Conservation (phyloP, 139 green algal genomes). For the Ettlia oleoabundans region DNA sequence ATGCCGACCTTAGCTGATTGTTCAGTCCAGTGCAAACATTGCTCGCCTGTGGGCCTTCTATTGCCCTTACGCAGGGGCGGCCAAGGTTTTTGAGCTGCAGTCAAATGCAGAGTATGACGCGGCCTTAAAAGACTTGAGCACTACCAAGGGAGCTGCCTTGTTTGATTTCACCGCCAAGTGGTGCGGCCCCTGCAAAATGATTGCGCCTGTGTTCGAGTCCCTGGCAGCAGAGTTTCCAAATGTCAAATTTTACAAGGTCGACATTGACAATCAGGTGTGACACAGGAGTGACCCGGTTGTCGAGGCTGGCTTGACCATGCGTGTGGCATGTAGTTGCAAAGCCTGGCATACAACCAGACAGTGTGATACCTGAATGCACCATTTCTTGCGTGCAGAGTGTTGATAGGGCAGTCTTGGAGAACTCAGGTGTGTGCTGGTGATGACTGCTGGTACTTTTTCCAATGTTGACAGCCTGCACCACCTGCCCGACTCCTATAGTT, state of each 20-base stretch:
- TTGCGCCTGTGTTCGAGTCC: slow-evolving; percentile 56
- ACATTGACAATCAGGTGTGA: slow-evolving; percentile 66
- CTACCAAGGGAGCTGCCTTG: slow-evolving; percentile 13
- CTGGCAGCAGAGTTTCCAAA: slow-evolving; percentile 31
- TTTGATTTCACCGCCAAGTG: slow-evolving; percentile 28
- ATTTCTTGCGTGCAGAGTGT: neutral
- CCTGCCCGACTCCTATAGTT: no score
- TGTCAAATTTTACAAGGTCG: slow-evolving; percentile 75
- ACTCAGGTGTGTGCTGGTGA: no score
- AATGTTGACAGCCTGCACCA: no score
- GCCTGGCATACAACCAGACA: no score
- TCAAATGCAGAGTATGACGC: slow-evolving; percentile 25
- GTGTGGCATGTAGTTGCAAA: no score
- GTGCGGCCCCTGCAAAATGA: slow-evolving; percentile 53
- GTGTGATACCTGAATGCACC: neutral
- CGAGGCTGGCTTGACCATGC: no score
- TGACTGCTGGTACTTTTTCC: no score
- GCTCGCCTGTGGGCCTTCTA: no score
- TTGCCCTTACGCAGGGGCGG: neutral
- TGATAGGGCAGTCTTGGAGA: slow-evolving; percentile 1
- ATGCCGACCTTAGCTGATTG: no score
- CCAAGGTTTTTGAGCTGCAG: slow-evolving; percentile 38
- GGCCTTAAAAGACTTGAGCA: slow-evolving; percentile 21
- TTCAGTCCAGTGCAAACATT: no score
- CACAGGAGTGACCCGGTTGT: no score